Evolutionary conservation across 768 basidiomycete species (phyloP).

Genomic region (Boletus sensibilis): DNA sequence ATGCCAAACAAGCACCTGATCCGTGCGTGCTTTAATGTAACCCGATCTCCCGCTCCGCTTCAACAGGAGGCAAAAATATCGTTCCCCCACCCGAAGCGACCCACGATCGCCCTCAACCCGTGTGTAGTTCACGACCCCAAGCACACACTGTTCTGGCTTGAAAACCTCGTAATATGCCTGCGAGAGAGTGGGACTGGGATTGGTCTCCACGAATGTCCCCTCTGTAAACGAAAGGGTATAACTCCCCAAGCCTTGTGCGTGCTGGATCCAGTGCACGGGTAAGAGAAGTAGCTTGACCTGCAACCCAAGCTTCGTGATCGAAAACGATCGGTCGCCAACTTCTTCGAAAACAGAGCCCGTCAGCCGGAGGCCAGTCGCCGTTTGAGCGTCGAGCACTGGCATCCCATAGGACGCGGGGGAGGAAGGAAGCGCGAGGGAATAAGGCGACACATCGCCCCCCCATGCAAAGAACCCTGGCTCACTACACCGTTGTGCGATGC

Average conservation of each 20-base stretch:
- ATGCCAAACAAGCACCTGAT: slow-evolving; percentile 12
- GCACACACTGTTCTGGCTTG: slow-evolving; percentile 15
- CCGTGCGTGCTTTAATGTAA: slow-evolving; percentile 18
- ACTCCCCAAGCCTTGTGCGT: background rate
- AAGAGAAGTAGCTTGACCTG: slow-evolving; percentile 12
- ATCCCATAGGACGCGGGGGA: slow-evolving; percentile 13
- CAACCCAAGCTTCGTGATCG: slow-evolving; percentile 14
- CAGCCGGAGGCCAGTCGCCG: slow-evolving; percentile 2
- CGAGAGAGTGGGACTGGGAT: slow-evolving; percentile 8
- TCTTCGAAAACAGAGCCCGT: slow-evolving; percentile 17
- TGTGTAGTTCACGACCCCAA: slow-evolving; percentile 16
- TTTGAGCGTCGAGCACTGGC: background rate
- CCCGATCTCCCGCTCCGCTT: slow-evolving; percentile 1
- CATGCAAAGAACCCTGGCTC: slow-evolving; percentile 19
- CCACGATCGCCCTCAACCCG: slow-evolving; percentile 7
- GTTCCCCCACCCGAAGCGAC: slow-evolving; percentile 7
- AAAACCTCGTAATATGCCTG: slow-evolving; percentile 17
- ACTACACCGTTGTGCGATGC: slow-evolving; percentile 6
- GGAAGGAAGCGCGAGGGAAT: slow-evolving; percentile 8
- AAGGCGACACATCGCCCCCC: slow-evolving; percentile 11
- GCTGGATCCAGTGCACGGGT: slow-evolving; percentile 7
- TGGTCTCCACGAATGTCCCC: slow-evolving; percentile 9
- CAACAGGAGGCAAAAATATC: slow-evolving; percentile 13
- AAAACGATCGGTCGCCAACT: slow-evolving; percentile 16
- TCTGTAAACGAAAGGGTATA: slow-evolving; percentile 16